Base-by-base conservation (phyloP, 352 stramenopile species). In the Globisporangium solare region DNA sequence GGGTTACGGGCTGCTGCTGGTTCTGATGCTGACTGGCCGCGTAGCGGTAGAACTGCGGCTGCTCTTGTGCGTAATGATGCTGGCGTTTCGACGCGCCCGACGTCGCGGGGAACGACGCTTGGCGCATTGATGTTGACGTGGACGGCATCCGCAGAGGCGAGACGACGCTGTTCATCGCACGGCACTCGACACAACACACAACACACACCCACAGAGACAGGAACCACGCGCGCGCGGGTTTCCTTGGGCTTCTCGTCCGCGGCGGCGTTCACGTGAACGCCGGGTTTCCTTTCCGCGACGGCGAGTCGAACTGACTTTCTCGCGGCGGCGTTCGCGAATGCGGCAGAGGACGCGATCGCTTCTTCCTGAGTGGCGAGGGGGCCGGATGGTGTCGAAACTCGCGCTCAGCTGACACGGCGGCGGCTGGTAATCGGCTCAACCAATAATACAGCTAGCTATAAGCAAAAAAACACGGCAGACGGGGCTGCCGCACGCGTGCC, bases 81-180 rank as follows among this genome's bases (percentile, higher is more conserved):
- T 43, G 39, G 39, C 39, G 39, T n/a, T 43, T 43, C 13, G 27
- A 35, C 27, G 27, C 27, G 27, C 27, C 10, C 10, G 27, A 35
- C 27, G 27, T 35, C 27, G 7, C 27, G 27, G 27, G 27, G 27
- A 35, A 35, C 27, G 27, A 35, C 27, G 27, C 27, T 35, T 35
- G 27, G 24, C 45, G 50, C 51, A 64, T 64, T 14, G n/a, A n/a
- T n/a, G 42, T 52, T 1, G 57, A 54, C 17, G 51, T 39, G 10
- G 51, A 22, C 21, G 47, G 42, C 58, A 64, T 64, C 22, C 51
- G 58, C 24, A 64, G 45, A 20, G 58, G 58, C 51, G 58, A 58
- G 41, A 64, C 58, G 45, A 64, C 58, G 39, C 58, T 59, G 46
- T 64, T 64, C 58, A 64, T 64, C 18, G 20, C 45, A 48, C 13